Base-by-base conservation (phyloP, 2,329 filamentous ascomycete genomes). In the Colletotrichum gloeosporioides region DNA sequence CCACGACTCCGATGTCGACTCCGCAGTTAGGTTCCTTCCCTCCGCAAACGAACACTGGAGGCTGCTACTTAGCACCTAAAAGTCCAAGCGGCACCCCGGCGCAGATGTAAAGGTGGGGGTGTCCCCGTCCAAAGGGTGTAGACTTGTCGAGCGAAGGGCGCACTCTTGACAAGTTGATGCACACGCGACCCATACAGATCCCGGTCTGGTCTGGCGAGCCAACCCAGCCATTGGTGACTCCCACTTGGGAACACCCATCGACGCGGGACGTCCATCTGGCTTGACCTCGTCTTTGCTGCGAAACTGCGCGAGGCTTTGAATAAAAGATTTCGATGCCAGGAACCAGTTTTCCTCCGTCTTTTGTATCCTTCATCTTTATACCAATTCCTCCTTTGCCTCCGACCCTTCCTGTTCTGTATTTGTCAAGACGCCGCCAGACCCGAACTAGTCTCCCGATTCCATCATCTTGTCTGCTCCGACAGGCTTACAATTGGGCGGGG, bases 81-180 rank as follows among this genome's bases (percentile, higher is more conserved):
- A 39, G 39, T 34, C 34, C 44, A 71, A 44, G 59, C 57, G 32
- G 29, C 22, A 69, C 62, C 36, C 63, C 63, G 62, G 69, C 69
- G 64, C 64, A 34, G 29, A 13, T n/a, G 44, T 65, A 74, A 65
- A 69, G 61, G 70, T 74, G 74, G 64, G 57, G 71, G 34, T 18
- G 36, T 53, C 74, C 71, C 70, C 74, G 59, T 76, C 64, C 57
- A 13, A 74, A 76, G 70, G 70, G 70, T 76, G 74, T 73, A 65
- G 61, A 65, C 74, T 69, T 76, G 74, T 74, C 74, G 71, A 76
- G n/a, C 64, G 36, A 74, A 62, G 71, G 66, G 74, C 74, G 74
- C 74, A 62, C 74, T 76, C 69, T 75, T 65, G 73, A 75, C 73
- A 75, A 72, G 73, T 32, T 76, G 64, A 76, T 76, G 70, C 71